Percentiles rank a stretch among this genome's conserved stretches.
Evolutionary conservation across 2,329 filamentous ascomycete genomes (phyloP).

Genomic region (Arthrobotrys sinensis): DNA sequence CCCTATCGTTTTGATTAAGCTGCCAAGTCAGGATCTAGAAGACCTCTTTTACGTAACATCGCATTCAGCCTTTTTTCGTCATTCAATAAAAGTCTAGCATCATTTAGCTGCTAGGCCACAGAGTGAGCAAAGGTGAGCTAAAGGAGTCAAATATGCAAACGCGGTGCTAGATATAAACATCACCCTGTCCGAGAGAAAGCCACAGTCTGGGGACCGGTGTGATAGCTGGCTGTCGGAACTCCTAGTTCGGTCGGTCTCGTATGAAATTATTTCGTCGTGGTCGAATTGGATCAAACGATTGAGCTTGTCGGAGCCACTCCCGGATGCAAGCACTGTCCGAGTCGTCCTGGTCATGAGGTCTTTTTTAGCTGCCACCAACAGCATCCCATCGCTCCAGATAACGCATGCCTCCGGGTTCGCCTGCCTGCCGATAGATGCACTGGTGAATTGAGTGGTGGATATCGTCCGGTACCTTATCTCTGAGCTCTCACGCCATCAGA

Average conservation of each 20-base stretch:
- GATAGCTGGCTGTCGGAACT: conserved; percentile 46
- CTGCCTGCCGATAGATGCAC: conserved; percentile 53
- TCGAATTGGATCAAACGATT: conserved; percentile 29
- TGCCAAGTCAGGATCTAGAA: conserved; percentile 48
- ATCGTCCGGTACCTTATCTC: conserved; percentile 53
- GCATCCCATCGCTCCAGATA: conserved; percentile 37
- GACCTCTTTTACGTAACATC: conserved; percentile 54
- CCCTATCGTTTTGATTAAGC: conserved; percentile 43
- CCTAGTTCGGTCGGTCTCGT: conserved; percentile 30
- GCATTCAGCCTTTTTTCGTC: conserved; percentile 53
- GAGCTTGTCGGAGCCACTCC: conserved; percentile 53
- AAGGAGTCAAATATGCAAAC: conserved; percentile 24
- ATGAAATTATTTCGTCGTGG: conserved; percentile 52
- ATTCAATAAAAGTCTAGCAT: conserved; percentile 42
- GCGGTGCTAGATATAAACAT: conserved; percentile 15
- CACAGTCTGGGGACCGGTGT: conserved; percentile 31
- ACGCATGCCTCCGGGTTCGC: conserved; percentile 58
- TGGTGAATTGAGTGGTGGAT: conserved; percentile 46
- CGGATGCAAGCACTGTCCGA: conserved; percentile 56
- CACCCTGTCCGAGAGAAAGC: conserved; percentile 39
- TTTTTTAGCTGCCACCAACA: conserved; percentile 44
- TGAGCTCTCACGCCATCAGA: conserved; percentile 61
- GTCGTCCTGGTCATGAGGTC: conserved; percentile 57
- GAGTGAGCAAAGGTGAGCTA: not conserved
- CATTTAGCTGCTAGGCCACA: conserved; percentile 34